These are phyloP conservation scores for Clonostachys rosea DNA, from an alignment of 2,329 filamentous ascomycete species.

Conservation along the genomic window DNA sequence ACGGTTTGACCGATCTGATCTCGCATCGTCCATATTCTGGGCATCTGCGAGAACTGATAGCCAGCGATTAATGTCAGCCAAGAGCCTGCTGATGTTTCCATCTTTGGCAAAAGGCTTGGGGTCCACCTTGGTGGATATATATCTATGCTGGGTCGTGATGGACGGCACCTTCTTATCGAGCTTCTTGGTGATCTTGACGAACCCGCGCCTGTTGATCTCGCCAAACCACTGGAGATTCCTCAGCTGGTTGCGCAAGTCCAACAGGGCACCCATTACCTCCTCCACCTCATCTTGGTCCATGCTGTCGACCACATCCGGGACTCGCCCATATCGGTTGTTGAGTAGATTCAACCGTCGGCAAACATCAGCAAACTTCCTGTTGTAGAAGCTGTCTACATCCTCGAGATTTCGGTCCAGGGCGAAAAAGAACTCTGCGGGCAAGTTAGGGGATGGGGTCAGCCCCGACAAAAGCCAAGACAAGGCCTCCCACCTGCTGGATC, in stretches of 20 bases:
- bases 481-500: slow-evolving; percentile 80
- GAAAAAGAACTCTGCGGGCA: slow-evolving; percentile 82
- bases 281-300: slow-evolving; percentile 87
- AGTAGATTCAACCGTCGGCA: slow-evolving; percentile 80
- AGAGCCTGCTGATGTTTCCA: slow-evolving; percentile 38
- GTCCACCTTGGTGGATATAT: slow-evolving; percentile 87
- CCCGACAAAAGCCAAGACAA: slow-evolving; percentile 2
- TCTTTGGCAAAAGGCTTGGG: slow-evolving; percentile 83
- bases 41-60: slow-evolving; percentile 76
- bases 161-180: slow-evolving; percentile 88
- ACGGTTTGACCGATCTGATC: slow-evolving; percentile 67
- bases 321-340: slow-evolving; percentile 79
- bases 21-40: slow-evolving; percentile 70
- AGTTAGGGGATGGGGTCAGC: slow-evolving; percentile 12
- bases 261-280: slow-evolving; percentile 82
- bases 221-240: slow-evolving; percentile 97
- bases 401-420: slow-evolving; percentile 95
- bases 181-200: slow-evolving; percentile 99
- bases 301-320: slow-evolving; percentile 62
- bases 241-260: slow-evolving; percentile 82
- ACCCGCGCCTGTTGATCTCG: slow-evolving; percentile 91
- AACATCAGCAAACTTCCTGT: slow-evolving; percentile 86
- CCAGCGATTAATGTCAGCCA: slow-evolving; percentile 80
- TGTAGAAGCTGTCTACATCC: slow-evolving; percentile 95
- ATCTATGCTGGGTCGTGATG: slow-evolving; percentile 74